These are phyloP conservation scores for Quambalaria eucalypti DNA, from an alignment of 1,284 basidiomycete genomes.

Conservation along the genomic window DNA sequence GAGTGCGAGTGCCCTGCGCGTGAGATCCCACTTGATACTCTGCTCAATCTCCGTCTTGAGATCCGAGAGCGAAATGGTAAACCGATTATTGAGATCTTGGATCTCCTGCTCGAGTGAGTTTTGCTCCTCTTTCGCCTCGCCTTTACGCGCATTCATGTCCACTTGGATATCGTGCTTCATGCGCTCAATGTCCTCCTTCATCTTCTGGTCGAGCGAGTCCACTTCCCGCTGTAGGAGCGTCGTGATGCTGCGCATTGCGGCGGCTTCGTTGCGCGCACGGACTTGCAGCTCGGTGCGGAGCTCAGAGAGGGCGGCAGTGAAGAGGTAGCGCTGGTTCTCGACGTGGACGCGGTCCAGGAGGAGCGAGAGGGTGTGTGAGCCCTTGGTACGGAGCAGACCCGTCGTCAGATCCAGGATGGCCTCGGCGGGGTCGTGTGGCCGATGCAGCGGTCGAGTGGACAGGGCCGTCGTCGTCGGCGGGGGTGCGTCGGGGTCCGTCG, in stretches of 20 bases:
- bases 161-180: conserved; percentile 94
- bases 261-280: conserved; percentile 72
- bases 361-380: conserved; percentile 57
- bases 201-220: conserved; percentile 74
- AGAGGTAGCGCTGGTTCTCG: conserved; percentile 71
- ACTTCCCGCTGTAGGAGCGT: conserved; percentile 75
- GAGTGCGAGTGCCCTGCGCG: conserved; percentile 36
- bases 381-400: conserved; percentile 24
- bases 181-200: conserved; percentile 83
- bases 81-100: conserved; percentile 57
- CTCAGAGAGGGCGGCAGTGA: conserved; percentile 84
- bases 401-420: conserved; percentile 75
- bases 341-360: conserved; percentile 53
- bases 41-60: conserved; percentile 46
- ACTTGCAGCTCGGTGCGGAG: conserved; percentile 77
- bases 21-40: conserved; percentile 46
- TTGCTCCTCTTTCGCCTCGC: conserved; percentile 77
- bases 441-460: neutral
- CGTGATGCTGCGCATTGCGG: conserved; percentile 66
- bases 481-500: neutral
- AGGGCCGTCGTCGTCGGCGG: conserved; percentile 4
- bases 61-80: conserved; percentile 45
- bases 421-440: conserved; percentile 40
- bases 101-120: conserved; percentile 79
- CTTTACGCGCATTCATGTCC: conserved; percentile 87